Base-by-base conservation (phyloP, 371 early-diverging fungal genomes). In the Capniomyces stellatus region DNA sequence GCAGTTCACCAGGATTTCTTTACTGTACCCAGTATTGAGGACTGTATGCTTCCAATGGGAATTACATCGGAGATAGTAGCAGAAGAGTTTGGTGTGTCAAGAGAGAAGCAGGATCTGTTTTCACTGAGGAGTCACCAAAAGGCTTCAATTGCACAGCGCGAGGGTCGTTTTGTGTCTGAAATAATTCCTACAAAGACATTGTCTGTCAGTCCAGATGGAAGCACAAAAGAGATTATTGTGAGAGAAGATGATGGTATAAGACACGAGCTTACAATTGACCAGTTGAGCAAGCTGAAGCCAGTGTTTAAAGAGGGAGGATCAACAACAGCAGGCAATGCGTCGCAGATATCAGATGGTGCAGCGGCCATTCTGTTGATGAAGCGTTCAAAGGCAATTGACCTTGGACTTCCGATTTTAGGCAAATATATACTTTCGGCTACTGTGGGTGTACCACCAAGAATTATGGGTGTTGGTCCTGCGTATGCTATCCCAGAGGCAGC, bases 281-380 rank as follows among this genome's bases (percentile, higher is more conserved):
- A 56, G n/a, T 74, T 98, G 29, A 72, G 71, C 63, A 89, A 90
- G 72, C 77, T 98, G 51, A 75, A 78, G 46, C 90, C 98, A 40
- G 95, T 88, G 24, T 98, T 98, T 70, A 79, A 73, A 51, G 77
- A 79, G 39, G 67, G 78, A 50, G 97, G 95, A 43, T 59, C 78
- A 51, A 91, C 96, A 57, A 96, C 98, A 31, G 96, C 98, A 41
- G 98, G 94, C 56, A 96, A 91, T 67, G 83, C 97, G 46, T 96
- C 97, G 57, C 98, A 98, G 75, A 92, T 97, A 31, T 87, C 93
- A 21, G 98, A 98, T 69, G 98, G 97, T 66, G 97, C 97, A 42
- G 96, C 95, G 30, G 94, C 92, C 21, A 93, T 96, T 39, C 71
- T 98, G 50, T 69, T 98, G 69, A 89, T 88, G 87, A 87, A 84